phyloP scores from a whole-genome alignment of 2,329 filamentous ascomycete genomes.

The Fusarium marasasianum region DNA sequence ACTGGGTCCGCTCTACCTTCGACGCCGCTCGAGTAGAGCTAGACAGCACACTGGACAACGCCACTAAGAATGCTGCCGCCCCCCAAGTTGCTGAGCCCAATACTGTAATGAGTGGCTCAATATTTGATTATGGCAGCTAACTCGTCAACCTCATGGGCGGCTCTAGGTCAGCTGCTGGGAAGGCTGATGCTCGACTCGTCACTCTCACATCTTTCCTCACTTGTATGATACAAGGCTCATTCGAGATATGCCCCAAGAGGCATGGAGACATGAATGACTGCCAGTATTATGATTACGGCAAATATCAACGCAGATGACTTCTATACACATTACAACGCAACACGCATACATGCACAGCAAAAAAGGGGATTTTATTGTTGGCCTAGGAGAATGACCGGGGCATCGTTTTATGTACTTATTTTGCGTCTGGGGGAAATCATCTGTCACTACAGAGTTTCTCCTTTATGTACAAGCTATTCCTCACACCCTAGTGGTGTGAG shows the following conservation, averaged over 20 bases:
- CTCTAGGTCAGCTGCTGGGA: background rate
- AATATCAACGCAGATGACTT: slow-evolving; percentile 6
- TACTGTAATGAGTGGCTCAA: slow-evolving; percentile 25
- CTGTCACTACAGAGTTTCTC: background rate
- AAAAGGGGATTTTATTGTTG: slow-evolving; percentile 28
- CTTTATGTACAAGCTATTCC: background rate
- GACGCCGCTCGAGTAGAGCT: slow-evolving; percentile 51
- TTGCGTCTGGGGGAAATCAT: slow-evolving; percentile 10
- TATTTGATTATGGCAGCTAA: slow-evolving; percentile 32
- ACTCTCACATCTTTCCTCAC: background rate
- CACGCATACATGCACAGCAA: slow-evolving; percentile 13
- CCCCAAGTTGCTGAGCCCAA: slow-evolving; percentile 1
- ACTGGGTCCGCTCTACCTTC: slow-evolving; percentile 66
- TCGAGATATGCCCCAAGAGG: background rate
- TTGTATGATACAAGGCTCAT: slow-evolving; percentile 24
- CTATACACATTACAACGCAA: slow-evolving; percentile 6
- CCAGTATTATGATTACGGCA: slow-evolving; percentile 11
- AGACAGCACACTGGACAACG: slow-evolving; percentile 46
- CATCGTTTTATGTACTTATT: slow-evolving; percentile 12
- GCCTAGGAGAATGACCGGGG: slow-evolving; percentile 14
- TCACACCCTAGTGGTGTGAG: slow-evolving; percentile 9
- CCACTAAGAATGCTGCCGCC: slow-evolving; percentile 33
- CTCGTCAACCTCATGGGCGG: background rate
- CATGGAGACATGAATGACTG: background rate
- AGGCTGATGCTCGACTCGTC: background rate